A percentile compares a stretch with the other conserved stretches of the same genome.
Evolutionary conservation across 805 yeast genomes (phyloP).

Genomic region (Priceomyces carsonii): DNA sequence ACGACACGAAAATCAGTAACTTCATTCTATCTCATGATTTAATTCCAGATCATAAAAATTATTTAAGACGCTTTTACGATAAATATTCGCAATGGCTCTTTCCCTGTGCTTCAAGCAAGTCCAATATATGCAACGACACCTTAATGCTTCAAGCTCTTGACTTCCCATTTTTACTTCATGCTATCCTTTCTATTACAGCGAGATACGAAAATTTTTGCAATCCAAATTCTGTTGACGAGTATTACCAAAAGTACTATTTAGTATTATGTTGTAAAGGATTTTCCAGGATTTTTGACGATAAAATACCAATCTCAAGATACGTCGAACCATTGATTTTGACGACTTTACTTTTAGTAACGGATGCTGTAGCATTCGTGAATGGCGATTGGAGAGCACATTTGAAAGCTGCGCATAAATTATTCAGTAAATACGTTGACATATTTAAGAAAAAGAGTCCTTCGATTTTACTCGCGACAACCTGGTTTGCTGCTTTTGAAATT

Average conservation of each 20-base stretch:
- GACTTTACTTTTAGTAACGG: slow-evolving; percentile 57
- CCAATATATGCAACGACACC: slow-evolving; percentile 14
- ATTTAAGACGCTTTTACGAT: slow-evolving; percentile 16
- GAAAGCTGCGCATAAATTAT: slow-evolving; percentile 55
- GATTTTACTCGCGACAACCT: slow-evolving; percentile 48
- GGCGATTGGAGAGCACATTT: slow-evolving; percentile 60
- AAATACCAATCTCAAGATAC: slow-evolving; percentile 30
- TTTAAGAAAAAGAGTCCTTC: slow-evolving; percentile 33
- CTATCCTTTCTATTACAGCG: slow-evolving; percentile 17
- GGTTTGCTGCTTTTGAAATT: slow-evolving; percentile 54
- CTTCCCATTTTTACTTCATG: slow-evolving; percentile 15
- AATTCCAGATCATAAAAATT: slow-evolving; percentile 15
- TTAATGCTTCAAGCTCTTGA: slow-evolving; percentile 14
- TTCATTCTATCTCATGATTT: slow-evolving; percentile 5
- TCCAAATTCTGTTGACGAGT: slow-evolving; percentile 10
- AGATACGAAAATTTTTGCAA: slow-evolving; percentile 15
- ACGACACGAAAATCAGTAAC: neutral
- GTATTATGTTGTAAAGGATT: slow-evolving; percentile 13
- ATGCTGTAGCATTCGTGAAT: slow-evolving; percentile 47
- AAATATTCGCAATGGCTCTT: slow-evolving; percentile 17
- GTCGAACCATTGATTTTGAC: slow-evolving; percentile 64
- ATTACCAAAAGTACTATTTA: slow-evolving; percentile 11
- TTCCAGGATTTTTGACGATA: slow-evolving; percentile 14
- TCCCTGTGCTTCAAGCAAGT: slow-evolving; percentile 15
- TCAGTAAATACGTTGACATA: slow-evolving; percentile 44